Conservation (phyloP, 2,329 filamentous ascomycete genomes). For the Aspergillus flavus region DNA sequence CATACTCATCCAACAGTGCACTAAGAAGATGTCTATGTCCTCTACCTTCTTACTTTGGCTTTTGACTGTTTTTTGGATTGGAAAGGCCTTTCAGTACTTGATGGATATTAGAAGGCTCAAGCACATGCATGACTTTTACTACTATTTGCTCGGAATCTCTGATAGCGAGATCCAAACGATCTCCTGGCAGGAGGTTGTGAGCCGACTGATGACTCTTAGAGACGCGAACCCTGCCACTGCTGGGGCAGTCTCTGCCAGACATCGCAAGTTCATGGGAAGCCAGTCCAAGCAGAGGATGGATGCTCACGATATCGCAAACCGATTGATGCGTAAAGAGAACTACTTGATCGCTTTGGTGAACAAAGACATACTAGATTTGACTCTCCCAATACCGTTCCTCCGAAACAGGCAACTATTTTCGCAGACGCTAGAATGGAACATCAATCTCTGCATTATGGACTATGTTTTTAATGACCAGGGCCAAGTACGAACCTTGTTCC, state of each 20-base stretch:
- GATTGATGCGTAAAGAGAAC: conserved; percentile 94
- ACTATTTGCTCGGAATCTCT: conserved; percentile 78
- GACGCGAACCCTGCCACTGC: conserved; percentile 88
- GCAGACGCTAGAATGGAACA: conserved; percentile 85
- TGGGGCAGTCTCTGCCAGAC: conserved; percentile 59
- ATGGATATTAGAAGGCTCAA: conserved; percentile 72
- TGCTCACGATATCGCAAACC: conserved; percentile 94
- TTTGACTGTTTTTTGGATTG: conserved; percentile 83
- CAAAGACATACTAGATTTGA: conserved; percentile 89
- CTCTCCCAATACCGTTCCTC: conserved; percentile 81
- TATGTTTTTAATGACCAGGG: conserved; percentile 90
- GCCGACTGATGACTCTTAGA: conserved; percentile 78
- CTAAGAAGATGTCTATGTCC: conserved; percentile 69
- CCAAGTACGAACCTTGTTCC: conserved; percentile 81
- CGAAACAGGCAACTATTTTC: conserved; percentile 82
- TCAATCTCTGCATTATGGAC: conserved; percentile 87
- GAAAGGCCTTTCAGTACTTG: conserved; percentile 73
- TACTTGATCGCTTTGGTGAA: conserved; percentile 97
- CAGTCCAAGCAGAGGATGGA: conserved; percentile 94
- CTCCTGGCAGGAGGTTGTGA: conserved; percentile 90
- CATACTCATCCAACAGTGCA: conserved; percentile 74
- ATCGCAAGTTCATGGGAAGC: conserved; percentile 68
- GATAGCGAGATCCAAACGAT: conserved; percentile 89
- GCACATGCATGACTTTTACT: conserved; percentile 83
- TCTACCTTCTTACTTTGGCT: conserved; percentile 82